A percentile compares a stretch with the other conserved stretches of the same genome.
phyloP scores from a whole-genome alignment of 192 early-diverging fungal genomes.

The Coemansia sp. region DNA sequence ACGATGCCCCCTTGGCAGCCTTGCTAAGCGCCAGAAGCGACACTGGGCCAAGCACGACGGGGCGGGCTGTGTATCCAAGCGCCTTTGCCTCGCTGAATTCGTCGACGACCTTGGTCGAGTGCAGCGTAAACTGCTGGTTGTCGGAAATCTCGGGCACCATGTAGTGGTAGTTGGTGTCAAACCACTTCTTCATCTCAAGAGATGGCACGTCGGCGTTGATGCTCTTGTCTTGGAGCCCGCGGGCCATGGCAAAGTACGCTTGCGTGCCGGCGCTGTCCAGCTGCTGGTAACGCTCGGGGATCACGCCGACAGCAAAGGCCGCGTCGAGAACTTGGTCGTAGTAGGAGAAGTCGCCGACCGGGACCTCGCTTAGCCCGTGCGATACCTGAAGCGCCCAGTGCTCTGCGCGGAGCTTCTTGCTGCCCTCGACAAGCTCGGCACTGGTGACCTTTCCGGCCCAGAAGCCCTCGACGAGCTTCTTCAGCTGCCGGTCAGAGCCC shows the following conservation, averaged over 20 bases:
- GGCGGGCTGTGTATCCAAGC: slow-evolving; percentile 85
- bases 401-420: slow-evolving; percentile 65
- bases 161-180: slow-evolving; percentile 96
- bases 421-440: slow-evolving; percentile 64
- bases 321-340: slow-evolving; percentile 90
- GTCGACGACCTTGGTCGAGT: slow-evolving; percentile 67
- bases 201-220: slow-evolving; percentile 85
- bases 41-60: slow-evolving; percentile 90
- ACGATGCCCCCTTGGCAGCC: slow-evolving; percentile 67
- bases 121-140: slow-evolving; percentile 71
- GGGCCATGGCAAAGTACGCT: slow-evolving; percentile 97
- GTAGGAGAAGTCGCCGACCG: slow-evolving; percentile 92
- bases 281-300: slow-evolving; percentile 69
- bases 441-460: slow-evolving; percentile 86
- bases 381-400: slow-evolving; percentile 77
- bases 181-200: slow-evolving; percentile 99
- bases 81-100: slow-evolving; percentile 93
- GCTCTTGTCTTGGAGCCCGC: slow-evolving; percentile 83
- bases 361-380: slow-evolving; percentile 79
- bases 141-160: slow-evolving; percentile 87
- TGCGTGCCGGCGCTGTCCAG: slow-evolving; percentile 66
- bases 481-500: slow-evolving; percentile 93
- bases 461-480: slow-evolving; percentile 92
- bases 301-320: slow-evolving; percentile 60
- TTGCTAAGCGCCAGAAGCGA: slow-evolving; percentile 86